Percentiles rank a stretch among this genome's conserved stretches.
Conservation (phyloP, 2,329 filamentous ascomycete genomes). For the Colletotrichum sp. region DNA sequence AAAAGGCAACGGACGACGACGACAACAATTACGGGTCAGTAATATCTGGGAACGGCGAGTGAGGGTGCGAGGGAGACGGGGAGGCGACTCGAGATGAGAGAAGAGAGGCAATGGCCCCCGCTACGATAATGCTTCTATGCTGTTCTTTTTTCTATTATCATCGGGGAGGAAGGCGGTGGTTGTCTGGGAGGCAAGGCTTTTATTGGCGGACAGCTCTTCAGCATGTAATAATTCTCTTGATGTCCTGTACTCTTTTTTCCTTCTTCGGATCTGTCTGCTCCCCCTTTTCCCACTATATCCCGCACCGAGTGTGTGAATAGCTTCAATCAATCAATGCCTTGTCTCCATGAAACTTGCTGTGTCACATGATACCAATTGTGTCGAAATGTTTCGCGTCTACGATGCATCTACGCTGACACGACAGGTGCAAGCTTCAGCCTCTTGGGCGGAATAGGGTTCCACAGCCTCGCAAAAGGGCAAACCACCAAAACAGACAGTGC, state of each 20-base stretch:
- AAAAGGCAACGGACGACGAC: background rate
- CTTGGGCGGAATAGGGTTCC: background rate
- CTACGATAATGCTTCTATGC: constrained; percentile 26
- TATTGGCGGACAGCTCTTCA: constrained; percentile 38
- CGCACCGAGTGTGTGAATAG: constrained; percentile 17
- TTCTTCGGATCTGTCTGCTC: constrained; percentile 25
- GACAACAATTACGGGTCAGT: constrained; percentile 1
- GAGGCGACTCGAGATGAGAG: background rate
- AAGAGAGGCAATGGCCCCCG: constrained; percentile 14
- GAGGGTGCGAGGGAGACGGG: background rate
- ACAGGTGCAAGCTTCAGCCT: background rate
- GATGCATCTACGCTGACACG: background rate
- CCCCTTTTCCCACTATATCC: constrained; percentile 21
- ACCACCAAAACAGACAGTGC: background rate
- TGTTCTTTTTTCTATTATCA: constrained; percentile 7
- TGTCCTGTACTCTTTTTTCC: constrained; percentile 39
- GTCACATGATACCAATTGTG: background rate
- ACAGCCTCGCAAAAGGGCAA: background rate
- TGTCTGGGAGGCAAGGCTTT: constrained; percentile 32
- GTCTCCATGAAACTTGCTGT: background rate
- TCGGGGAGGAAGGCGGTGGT: constrained; percentile 23
- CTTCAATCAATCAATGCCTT: constrained; percentile 2
- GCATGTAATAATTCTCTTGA: constrained; percentile 55
- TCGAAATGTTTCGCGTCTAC: background rate
- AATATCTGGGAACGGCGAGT: background rate